Percentiles rank a stretch among this genome's conserved stretches.
Evolutionary conservation across 257 asterid species (phyloP).

Genomic region (Craterostigma plantagineum): DNA sequence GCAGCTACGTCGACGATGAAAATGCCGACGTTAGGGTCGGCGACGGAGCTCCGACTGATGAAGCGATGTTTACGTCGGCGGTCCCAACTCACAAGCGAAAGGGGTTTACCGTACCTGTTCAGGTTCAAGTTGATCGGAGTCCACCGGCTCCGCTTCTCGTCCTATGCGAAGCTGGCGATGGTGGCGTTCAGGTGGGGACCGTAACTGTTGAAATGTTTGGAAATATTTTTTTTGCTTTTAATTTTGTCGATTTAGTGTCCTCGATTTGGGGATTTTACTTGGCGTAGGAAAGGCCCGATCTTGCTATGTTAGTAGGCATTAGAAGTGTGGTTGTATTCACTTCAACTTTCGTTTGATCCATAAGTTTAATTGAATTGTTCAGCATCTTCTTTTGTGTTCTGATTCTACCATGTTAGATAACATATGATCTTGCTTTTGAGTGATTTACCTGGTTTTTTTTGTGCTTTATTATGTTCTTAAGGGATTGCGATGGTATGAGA

Average conservation of each 20-base stretch:
- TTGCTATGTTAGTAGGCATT: too few species aligned
- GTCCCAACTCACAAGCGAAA: background rate
- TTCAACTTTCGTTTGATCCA: too few species aligned
- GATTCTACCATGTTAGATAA: too few species aligned
- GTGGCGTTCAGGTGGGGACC: constrained; percentile 1
- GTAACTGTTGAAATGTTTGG: background rate
- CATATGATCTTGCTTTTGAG: background rate
- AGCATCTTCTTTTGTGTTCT: too few species aligned
- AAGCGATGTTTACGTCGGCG: background rate
- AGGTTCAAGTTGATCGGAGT: background rate
- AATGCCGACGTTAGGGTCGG: background rate
- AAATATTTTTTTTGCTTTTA: background rate
- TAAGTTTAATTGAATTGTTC: too few species aligned
- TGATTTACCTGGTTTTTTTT: background rate
- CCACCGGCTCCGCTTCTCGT: constrained; percentile 2
- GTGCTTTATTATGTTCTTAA: constrained; percentile 5
- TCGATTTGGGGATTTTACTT: too few species aligned
- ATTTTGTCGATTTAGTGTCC: too few species aligned
- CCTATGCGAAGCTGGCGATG: constrained; percentile 1
- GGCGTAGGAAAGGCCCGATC: too few species aligned
- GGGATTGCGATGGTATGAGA: constrained; percentile 56
- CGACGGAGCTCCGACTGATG: background rate
- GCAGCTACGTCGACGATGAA: background rate
- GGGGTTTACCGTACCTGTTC: background rate
- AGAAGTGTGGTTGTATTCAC: too few species aligned